Evolutionary conservation across 768 basidiomycete species (phyloP), one percentile per base, ranked within the genome.

Genomic region (Peribolospora kevripleyi): DNA sequence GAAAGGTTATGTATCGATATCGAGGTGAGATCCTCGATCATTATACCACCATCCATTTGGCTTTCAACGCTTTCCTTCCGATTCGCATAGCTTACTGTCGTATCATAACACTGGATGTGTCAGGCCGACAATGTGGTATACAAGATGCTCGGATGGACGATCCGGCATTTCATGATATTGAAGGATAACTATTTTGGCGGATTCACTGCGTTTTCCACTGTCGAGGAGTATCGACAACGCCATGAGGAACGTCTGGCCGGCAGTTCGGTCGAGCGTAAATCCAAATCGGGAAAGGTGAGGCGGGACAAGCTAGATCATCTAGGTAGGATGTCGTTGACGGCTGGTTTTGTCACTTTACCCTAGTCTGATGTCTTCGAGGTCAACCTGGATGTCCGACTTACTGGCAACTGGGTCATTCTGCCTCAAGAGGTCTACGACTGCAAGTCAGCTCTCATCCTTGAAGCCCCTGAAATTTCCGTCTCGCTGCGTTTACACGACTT

Each of bases 161-260:
- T 90, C 57, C 78, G 88, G 43, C 80, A 86, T 63, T 73, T 91
- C 60, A 82, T 97, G 78, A 77, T 81, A 46, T 63, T 93, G 56
- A 78, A 82, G 49, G 41, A 91, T 63, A 95, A 95, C 67, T 97
- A 97, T 67, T 78, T 95, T 51, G 91, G 91, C 8, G 74, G 77
- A 4, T 97, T 93, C 67, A 93, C 87, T 2, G 83, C 91, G 60
- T 95, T 90, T 62, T 79, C 80, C 3, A 93, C 85, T 0, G 71
- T 86, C 46, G 75, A 74, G 25, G 91, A 97, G 69, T 91, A 86
- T 65, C 70, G 86, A 49, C 75, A 80, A 53, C 81, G 78, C 62
- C 74, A 77, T 46, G 72, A 69, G 52, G 74, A 74, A 1, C 60
- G 74, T 1, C 75, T 76, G 8, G 70, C 79, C 10, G 90, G 88